Conservation (phyloP, 2,329 filamentous ascomycete genomes). For the Penicillium occitanis region DNA sequence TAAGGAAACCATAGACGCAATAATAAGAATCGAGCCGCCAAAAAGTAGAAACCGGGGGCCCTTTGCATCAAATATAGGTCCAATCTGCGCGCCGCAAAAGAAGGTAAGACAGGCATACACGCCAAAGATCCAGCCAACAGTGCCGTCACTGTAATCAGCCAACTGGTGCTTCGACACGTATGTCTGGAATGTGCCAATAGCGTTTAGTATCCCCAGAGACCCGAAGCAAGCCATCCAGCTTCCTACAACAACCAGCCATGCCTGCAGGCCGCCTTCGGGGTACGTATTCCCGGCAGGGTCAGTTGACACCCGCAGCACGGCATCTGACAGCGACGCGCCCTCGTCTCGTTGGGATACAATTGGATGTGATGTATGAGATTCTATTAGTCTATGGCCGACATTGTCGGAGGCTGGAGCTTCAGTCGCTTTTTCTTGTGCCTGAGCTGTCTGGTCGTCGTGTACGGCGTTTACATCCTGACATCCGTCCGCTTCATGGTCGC, state of each 20-base stretch:
- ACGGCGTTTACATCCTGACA: constrained; percentile 1
- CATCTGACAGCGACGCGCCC: constrained; percentile 8
- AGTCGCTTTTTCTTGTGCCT: background rate
- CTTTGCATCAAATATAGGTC: constrained; percentile 82
- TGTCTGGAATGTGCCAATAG: constrained; percentile 74
- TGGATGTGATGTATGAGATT: background rate
- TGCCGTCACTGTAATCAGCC: constrained; percentile 62
- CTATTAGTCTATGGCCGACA: background rate
- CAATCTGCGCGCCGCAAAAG: constrained; percentile 80
- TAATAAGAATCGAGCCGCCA: constrained; percentile 62
- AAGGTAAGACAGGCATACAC: constrained; percentile 81
- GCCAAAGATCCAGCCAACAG: constrained; percentile 84
- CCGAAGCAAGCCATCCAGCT: constrained; percentile 76
- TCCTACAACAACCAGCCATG: constrained; percentile 83
- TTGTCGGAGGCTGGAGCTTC: background rate
- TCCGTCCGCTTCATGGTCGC: constrained; percentile 8
- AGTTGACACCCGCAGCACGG: constrained; percentile 26
- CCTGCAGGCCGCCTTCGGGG: constrained; percentile 78
- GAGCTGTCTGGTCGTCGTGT: background rate
- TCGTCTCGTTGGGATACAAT: constrained; percentile 11
- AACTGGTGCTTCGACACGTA: constrained; percentile 76
- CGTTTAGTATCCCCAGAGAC: constrained; percentile 76
- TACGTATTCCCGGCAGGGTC: constrained; percentile 57
- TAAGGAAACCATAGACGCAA: constrained; percentile 65
- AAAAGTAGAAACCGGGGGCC: constrained; percentile 72